Evolutionary conservation across 345 rosid genomes (phyloP).

Genomic region (Populus ilicifolia): DNA sequence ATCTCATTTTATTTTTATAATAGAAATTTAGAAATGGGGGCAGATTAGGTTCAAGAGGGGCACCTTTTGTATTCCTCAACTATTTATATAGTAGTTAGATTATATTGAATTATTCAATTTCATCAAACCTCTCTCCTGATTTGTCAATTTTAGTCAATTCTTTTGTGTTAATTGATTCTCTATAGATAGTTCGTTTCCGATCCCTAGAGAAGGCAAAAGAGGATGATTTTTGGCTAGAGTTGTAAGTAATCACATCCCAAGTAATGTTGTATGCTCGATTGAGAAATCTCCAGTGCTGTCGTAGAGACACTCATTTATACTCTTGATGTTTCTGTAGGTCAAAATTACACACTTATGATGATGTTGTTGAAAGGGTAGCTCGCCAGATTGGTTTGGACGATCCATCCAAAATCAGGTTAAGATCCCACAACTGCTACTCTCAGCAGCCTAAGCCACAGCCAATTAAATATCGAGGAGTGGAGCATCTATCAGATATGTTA

Average conservation of each 20-base stretch:
- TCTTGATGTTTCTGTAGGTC: constrained; percentile 49
- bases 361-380: constrained; percentile 90
- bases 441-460: constrained; percentile 98
- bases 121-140: background rate
- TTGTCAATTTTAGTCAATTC: background rate
- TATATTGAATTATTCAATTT: background rate
- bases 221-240: constrained; percentile 82
- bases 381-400: constrained; percentile 76
- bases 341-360: constrained; percentile 82
- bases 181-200: constrained; percentile 82
- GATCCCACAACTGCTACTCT: constrained; percentile 97
- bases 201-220: constrained; percentile 84
- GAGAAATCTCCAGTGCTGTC: background rate
- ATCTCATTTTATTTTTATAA: background rate
- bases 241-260: constrained; percentile 49
- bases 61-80: background rate
- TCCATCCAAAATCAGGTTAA: constrained; percentile 84
- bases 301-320: constrained; percentile 4
- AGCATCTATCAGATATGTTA: constrained; percentile 84
- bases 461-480: constrained; percentile 81
- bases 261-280: background rate
- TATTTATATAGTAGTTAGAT: background rate
- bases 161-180: constrained; percentile 17
- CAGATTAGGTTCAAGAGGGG: background rate
- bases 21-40: background rate